Conservation (phyloP, 352 stramenopile species). For the Phytophthora colocasiae region DNA sequence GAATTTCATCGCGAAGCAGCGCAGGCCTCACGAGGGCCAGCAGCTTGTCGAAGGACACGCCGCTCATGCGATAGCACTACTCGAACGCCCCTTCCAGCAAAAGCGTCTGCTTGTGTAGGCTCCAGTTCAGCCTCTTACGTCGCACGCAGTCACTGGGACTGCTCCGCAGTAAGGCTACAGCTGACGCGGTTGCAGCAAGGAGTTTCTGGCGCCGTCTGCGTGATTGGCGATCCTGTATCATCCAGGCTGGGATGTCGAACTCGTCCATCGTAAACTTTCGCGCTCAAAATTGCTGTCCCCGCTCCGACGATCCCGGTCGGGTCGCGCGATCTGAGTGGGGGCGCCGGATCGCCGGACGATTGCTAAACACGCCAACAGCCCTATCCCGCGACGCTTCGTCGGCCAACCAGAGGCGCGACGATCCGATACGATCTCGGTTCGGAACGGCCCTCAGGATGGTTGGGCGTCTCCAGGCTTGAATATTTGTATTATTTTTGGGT, state of each 20-base stretch:
- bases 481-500: too few species aligned
- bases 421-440: background rate
- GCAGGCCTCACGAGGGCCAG: background rate
- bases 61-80: conserved; percentile 11
- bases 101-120: background rate
- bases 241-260: background rate
- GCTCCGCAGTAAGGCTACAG: background rate
- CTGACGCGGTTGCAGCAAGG: too few species aligned
- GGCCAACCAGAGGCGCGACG: background rate
- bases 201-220: too few species aligned
- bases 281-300: too few species aligned
- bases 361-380: background rate
- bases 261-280: too few species aligned
- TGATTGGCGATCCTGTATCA: too few species aligned
- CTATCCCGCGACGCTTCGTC: too few species aligned
- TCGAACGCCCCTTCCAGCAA: conserved; percentile 14
- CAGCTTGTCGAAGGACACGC: conserved; percentile 1
- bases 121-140: background rate
- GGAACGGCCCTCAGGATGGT: background rate
- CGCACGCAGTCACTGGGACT: background rate
- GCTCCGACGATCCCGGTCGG: background rate
- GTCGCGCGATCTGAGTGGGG: background rate
- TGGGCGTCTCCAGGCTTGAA: too few species aligned
- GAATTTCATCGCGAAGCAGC: background rate
- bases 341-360: background rate